Base-by-base conservation (phyloP, 2,329 filamentous ascomycete genomes). In the Penicillium occitanis region DNA sequence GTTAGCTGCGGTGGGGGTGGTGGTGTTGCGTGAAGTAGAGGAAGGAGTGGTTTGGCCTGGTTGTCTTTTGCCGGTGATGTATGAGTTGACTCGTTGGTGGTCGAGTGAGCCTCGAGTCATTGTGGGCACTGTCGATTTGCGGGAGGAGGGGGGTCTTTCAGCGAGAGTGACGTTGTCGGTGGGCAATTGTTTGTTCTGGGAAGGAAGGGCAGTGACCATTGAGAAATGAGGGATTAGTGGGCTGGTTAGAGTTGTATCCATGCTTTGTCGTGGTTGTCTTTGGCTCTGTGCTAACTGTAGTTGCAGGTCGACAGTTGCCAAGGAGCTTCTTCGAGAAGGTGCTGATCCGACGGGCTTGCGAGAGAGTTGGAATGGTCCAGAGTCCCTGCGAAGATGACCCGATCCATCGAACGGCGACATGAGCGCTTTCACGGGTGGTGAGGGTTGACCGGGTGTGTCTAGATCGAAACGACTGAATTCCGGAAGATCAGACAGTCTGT, bases 401-500 rank as follows among this genome's bases (percentile, higher is more conserved):
- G 70, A 68, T 10, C 70, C 70, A 46, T 73, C 67, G 19, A 61
- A 67, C 1, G 67, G 68, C 5, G 74, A 68, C 25, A 73, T 68
- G 22, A 78, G 66, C 22, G 77, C 75, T 63, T 73, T 78, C 17
- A 76, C 72, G 2, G 79, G 79, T 2, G 71, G 69, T 68, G 71
- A 67, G 69, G 73, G 71, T 67, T 72, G 66, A 25, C 71, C 67
- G 17, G 65, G 37, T 66, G 74, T 73, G 1, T 75, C 73, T 17
- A 80, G 67, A n/a, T 74, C 73, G 57, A 80, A 78, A 2, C 72
- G 63, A 19, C 78, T 76, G 67, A 84, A 84, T 28, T 73, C 73
- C 22, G 81, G 81, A 35, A 84, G 73, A 65, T 80, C 76, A 33
- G 81, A 80, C 14, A 83, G 71, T 65, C 75, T 74, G 70, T 81